Percentiles rank a stretch among this genome's conserved stretches.
phyloP scores from a whole-genome alignment of 176 grass and related monocot genomes.

The Bromus sterilis region DNA sequence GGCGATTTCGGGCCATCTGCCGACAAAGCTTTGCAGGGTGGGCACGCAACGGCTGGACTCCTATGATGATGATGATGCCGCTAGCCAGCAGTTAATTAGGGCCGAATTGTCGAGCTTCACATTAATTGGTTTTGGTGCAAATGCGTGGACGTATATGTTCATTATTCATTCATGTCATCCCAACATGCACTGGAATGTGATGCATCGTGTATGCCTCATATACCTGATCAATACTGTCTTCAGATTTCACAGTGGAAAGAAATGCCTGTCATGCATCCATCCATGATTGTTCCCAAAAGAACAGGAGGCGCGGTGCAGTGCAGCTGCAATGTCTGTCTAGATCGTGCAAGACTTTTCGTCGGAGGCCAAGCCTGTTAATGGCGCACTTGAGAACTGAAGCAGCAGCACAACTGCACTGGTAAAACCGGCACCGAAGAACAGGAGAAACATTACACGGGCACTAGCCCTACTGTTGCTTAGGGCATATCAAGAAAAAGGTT shows the following conservation, averaged over 20 bases:
- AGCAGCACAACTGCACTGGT: not conserved
- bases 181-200: not conserved
- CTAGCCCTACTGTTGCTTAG: conserved; percentile 16
- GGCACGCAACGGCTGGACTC: not conserved
- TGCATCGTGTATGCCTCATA: not conserved
- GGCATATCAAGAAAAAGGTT: conserved; percentile 21
- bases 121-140: not conserved
- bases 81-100: not conserved
- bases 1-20: conserved; percentile 12
- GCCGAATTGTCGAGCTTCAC: not conserved
- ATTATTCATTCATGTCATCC: not conserved
- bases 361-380: not conserved
- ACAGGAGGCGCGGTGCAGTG: not conserved
- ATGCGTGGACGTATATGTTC: not conserved
- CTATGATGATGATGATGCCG: conserved; percentile 1
- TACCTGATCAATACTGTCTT: not conserved
- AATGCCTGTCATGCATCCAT: not conserved
- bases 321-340: not conserved
- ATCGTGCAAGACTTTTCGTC: not conserved
- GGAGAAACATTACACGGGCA: not conserved
- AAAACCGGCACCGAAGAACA: not conserved
- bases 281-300: not conserved
- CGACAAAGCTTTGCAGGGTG: conserved; percentile 1
- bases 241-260: not conserved
- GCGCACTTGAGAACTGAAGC: not conserved